phyloP scores from a whole-genome alignment of 257 asterid species.

The Salvia hispanica region DNA sequence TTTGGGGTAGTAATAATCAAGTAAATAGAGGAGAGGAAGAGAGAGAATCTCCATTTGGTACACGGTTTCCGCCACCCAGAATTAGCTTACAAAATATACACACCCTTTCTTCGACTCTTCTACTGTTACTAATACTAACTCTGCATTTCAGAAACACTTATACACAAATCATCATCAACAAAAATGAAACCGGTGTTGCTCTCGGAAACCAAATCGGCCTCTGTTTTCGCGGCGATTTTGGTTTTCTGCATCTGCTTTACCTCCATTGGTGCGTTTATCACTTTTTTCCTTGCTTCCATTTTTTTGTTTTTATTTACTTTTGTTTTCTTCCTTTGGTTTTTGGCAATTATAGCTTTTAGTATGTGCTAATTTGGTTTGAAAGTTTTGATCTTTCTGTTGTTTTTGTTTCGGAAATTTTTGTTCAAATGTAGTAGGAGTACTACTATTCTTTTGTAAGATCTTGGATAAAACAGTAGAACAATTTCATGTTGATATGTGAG shows the following conservation, averaged over 20 bases:
- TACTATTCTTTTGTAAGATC: too few species aligned
- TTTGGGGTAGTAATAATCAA: too few species aligned
- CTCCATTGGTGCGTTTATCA: conserved; percentile 15
- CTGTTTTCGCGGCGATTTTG: conserved; percentile 23
- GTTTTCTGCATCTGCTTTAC: not conserved
- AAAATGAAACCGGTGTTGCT: conserved; percentile 10
- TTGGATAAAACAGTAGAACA: not conserved
- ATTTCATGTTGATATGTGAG: not conserved
- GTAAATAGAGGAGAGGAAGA: not conserved
- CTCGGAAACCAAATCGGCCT: not conserved
- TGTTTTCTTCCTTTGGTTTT: not conserved
- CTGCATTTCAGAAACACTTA: not conserved
- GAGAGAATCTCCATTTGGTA: not conserved
- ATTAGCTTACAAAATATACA: not conserved
- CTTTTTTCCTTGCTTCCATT: not conserved
- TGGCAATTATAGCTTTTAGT: not conserved
- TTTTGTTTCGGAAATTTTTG: not conserved
- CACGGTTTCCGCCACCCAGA: conserved; percentile 27
- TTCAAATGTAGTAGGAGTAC: too few species aligned
- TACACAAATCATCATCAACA: not conserved
- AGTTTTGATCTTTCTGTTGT: not conserved
- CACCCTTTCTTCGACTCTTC: conserved; percentile 24
- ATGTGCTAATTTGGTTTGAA: not conserved
- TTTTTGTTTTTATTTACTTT: not conserved
- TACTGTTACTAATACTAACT: not conserved